These are phyloP conservation scores for Hebeloma cylindrosporum DNA, from an alignment of 768 basidiomycete genomes.

Conservation along the genomic window DNA sequence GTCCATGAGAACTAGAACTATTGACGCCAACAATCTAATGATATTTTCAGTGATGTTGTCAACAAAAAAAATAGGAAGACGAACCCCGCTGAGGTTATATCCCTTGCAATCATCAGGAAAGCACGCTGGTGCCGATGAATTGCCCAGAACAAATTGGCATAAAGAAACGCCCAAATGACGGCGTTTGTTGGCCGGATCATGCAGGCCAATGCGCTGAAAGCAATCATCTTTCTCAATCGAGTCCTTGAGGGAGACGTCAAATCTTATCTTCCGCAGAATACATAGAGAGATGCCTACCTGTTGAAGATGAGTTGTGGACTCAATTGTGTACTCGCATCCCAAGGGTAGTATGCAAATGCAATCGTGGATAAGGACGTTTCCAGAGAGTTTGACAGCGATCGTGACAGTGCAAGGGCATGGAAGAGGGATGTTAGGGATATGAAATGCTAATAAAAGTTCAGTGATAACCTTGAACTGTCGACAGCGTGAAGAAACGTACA, in stretches of 20 bases:
- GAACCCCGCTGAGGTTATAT: slow-evolving; percentile 48
- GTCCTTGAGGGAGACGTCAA: slow-evolving; percentile 25
- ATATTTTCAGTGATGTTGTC: not conserved
- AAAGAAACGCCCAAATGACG: slow-evolving; percentile 80
- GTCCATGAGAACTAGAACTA: slow-evolving; percentile 52
- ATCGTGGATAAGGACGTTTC: slow-evolving; percentile 84
- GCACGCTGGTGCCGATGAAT: slow-evolving; percentile 37
- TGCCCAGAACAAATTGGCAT: slow-evolving; percentile 55
- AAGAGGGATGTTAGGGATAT: slow-evolving; percentile 87
- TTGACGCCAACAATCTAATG: slow-evolving; percentile 26
- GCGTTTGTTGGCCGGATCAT: slow-evolving; percentile 87
- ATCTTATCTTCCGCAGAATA: not conserved
- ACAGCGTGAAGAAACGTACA: slow-evolving; percentile 46
- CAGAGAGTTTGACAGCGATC: slow-evolving; percentile 90
- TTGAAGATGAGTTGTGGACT: slow-evolving; percentile 41
- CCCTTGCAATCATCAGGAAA: slow-evolving; percentile 34
- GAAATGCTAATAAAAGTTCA: slow-evolving; percentile 51
- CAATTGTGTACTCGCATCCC: slow-evolving; percentile 45
- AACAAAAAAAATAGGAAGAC: slow-evolving; percentile 13
- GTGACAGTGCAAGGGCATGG: slow-evolving; percentile 77
- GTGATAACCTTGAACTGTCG: not conserved
- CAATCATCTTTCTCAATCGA: slow-evolving; percentile 36
- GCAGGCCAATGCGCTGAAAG: slow-evolving; percentile 75
- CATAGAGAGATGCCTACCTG: slow-evolving; percentile 32
- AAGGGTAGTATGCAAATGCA: slow-evolving; percentile 79